Evolutionary conservation across 352 stramenopile genomes (phyloP).

Genomic region (Phytophthora idaei): DNA sequence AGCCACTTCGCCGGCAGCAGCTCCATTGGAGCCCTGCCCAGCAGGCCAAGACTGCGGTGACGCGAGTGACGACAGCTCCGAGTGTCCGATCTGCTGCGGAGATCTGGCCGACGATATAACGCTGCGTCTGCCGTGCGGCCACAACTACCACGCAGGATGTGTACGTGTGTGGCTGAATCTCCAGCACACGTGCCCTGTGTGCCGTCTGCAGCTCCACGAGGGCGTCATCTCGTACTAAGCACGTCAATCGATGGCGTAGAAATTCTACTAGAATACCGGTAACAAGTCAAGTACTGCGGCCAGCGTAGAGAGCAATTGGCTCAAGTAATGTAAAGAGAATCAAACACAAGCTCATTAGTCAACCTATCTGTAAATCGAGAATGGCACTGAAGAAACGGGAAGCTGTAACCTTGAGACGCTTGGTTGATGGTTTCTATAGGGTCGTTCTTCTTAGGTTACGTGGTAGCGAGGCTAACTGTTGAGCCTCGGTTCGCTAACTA

Average conservation of each 20-base stretch:
- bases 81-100: conserved; percentile 76
- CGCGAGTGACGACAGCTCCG: conserved; percentile 41
- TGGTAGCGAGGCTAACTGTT: conserved; percentile 32
- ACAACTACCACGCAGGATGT: conserved; percentile 72
- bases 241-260: conserved; percentile 1
- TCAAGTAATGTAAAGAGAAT: conserved; percentile 10
- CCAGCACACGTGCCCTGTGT: conserved; percentile 77
- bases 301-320: neutral
- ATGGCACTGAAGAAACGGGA: too few relatives aligned
- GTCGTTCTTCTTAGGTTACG: conserved; percentile 47
- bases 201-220: conserved; percentile 38
- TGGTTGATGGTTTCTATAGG: conserved; percentile 37
- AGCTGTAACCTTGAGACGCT: neutral
- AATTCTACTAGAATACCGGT: conserved; percentile 1
- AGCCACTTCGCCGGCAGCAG: conserved; percentile 11
- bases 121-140: conserved; percentile 58
- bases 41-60: conserved; percentile 17
- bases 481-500: conserved; percentile 42
- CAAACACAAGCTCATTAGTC: conserved; percentile 10
- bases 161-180: conserved; percentile 72
- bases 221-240: conserved; percentile 15
- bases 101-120: conserved; percentile 52
- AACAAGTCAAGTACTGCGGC: conserved; percentile 11
- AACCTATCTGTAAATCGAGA: neutral
- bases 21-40: conserved; percentile 11